These are phyloP conservation scores for Hibiscus syriacus DNA, from an alignment of 345 rosid species.

Conservation along the genomic window DNA sequence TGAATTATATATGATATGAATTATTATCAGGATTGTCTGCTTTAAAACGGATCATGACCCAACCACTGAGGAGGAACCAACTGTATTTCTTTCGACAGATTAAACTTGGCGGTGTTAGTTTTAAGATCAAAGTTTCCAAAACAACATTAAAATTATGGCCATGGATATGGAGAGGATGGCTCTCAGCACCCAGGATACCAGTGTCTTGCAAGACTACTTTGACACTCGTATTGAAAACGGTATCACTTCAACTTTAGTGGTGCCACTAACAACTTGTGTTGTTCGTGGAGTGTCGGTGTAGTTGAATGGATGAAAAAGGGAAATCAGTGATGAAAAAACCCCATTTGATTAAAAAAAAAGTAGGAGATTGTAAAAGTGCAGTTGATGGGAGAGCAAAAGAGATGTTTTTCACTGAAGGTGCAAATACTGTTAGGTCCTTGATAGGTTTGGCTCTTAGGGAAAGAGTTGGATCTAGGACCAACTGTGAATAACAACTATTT, in stretches of 20 bases:
- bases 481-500: constrained; percentile 43
- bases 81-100: constrained; percentile 68
- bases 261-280: constrained; percentile 51
- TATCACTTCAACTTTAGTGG: constrained; percentile 52
- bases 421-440: constrained; percentile 67
- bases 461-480: constrained; percentile 56
- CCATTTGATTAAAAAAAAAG: constrained; percentile 39
- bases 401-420: constrained; percentile 56
- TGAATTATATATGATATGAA: not conserved
- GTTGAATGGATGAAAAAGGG: constrained; percentile 53
- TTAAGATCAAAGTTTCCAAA: constrained; percentile 53
- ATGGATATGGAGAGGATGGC: constrained; percentile 80
- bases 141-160: constrained; percentile 65
- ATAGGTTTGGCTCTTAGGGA: constrained; percentile 60
- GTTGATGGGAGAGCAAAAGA: constrained; percentile 50
- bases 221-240: constrained; percentile 53
- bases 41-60: constrained; percentile 62
- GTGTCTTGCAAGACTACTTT: constrained; percentile 74
- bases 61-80: constrained; percentile 58
- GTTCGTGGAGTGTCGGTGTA: constrained; percentile 67
- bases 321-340: constrained; percentile 46
- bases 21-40: constrained; percentile 70
- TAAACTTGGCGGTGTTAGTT: constrained; percentile 46
- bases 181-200: constrained; percentile 60
- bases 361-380: constrained; percentile 61